These are phyloP conservation scores for Candolleomyces eurysporus DNA, from an alignment of 768 basidiomycete species.

Conservation along the genomic window DNA sequence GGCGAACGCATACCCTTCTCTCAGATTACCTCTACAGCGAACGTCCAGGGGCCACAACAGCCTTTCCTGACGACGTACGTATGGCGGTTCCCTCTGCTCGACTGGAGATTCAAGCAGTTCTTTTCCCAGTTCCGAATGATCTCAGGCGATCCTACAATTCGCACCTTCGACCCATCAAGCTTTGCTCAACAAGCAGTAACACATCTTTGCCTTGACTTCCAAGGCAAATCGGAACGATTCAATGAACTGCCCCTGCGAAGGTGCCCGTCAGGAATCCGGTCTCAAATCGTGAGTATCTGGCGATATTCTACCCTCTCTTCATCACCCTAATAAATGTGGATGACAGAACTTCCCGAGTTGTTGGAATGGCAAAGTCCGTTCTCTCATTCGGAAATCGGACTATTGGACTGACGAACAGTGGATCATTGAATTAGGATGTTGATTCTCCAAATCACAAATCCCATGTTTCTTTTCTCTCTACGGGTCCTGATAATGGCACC, in stretches of 20 bases:
- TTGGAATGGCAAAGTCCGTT: constrained; percentile 32
- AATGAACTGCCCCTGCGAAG: constrained; percentile 28
- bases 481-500: constrained; percentile 39
- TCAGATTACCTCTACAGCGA: constrained; percentile 36
- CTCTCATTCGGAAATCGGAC: not conserved
- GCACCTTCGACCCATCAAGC: constrained; percentile 29
- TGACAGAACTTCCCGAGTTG: constrained; percentile 29
- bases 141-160: constrained; percentile 33
- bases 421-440: constrained; percentile 25
- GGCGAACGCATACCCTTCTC: not conserved
- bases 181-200: constrained; percentile 37
- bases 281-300: constrained; percentile 28
- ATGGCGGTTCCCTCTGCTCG: not conserved
- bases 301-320: not conserved
- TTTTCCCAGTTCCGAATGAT: constrained; percentile 36
- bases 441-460: constrained; percentile 40
- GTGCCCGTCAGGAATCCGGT: constrained; percentile 36
- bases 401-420: not conserved
- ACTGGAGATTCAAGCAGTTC: not conserved
- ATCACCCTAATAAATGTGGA: not conserved
- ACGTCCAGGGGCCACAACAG: constrained; percentile 29
- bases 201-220: constrained; percentile 40
- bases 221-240: constrained; percentile 25
- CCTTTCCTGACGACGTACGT: constrained; percentile 40
- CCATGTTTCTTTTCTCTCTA: constrained; percentile 38